These are phyloP conservation scores for Malus asiatica DNA, from an alignment of 306 rosid species.

Conservation along the genomic window DNA sequence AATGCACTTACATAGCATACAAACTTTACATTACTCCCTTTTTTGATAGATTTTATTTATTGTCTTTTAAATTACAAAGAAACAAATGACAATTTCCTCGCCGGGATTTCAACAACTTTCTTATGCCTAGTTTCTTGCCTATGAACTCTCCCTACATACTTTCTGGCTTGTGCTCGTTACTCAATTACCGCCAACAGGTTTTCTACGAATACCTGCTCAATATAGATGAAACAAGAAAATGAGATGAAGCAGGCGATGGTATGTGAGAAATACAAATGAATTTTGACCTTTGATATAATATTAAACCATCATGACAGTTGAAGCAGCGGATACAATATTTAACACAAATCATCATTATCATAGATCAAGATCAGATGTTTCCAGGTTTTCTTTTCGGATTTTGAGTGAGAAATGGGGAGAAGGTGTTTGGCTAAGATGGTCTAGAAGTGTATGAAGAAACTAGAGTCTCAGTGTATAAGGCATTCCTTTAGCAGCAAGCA, in stretches of 20 bases:
- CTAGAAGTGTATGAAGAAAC: background rate
- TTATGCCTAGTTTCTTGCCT: background rate
- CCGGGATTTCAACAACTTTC: background rate
- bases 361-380: background rate
- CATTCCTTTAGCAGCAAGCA: background rate
- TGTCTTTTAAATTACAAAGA: background rate
- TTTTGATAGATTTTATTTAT: background rate
- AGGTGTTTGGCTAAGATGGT: background rate
- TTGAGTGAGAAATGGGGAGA: background rate
- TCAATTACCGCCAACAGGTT: constrained; percentile 19
- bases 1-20: background rate
- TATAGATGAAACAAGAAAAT: constrained; percentile 15
- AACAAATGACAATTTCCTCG: constrained; percentile 4
- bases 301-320: background rate
- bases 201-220: constrained; percentile 41
- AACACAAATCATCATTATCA: background rate
- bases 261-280: constrained; percentile 1
- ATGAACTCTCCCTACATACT: background rate
- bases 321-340: background rate
- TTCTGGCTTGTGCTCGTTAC: background rate
- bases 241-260: background rate
- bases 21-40: background rate
- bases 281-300: background rate
- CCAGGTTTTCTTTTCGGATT: background rate
- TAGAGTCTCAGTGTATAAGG: background rate